Evolutionary conservation across 805 yeast species (phyloP), one percentile per base, ranked within the genome.

Genomic region (Metschnikowia similis): DNA sequence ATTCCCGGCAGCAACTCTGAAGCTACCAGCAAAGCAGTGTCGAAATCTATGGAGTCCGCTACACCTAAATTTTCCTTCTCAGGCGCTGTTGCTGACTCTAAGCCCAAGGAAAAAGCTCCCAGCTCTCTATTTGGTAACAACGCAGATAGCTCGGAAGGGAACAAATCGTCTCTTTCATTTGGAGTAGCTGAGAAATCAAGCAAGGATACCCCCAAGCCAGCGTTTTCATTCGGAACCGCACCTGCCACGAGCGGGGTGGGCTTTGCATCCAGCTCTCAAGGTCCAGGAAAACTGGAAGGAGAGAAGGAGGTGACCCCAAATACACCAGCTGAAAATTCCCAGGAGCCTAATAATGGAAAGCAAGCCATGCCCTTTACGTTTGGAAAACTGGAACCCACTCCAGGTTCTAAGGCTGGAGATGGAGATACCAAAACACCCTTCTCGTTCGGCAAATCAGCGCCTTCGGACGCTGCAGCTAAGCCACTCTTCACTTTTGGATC

Each of bases 401-500:
- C 7, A 1, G 34, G 45, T 40, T 17, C 45, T 8, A 31, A 41
- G 16, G 30, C 45, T 17, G 45, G 28, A 9, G 29, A 7, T 13
- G 35, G 28, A 5, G 35, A 48, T 11, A 35, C 17, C 26, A 43
- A 28, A n/a, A 35, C 48, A 3, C 27, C 29, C 8, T 38, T 48
- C 38, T 21, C 51, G 10, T 51, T 51, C 29, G 48, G 42, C 16
- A 45, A 40, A 21, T 30, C 34, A 27, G 32, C 30, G 28, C 36
- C 42, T 13, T 26, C 40, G 8, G 35, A 42, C 8, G 27, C 35
- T 9, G 35, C 16, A 27, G 16, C 47, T 6, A 48, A 41, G 8
- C 48, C 51, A 21, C 7, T 36, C 4, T 48, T 48, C 39, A 56
- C 65, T 1, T 64, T 63, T 48, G 61, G 57, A 9, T 36, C 41